Conservation (phyloP, 2,329 filamentous ascomycete species). For the Thermoascus crustaceus region DNA sequence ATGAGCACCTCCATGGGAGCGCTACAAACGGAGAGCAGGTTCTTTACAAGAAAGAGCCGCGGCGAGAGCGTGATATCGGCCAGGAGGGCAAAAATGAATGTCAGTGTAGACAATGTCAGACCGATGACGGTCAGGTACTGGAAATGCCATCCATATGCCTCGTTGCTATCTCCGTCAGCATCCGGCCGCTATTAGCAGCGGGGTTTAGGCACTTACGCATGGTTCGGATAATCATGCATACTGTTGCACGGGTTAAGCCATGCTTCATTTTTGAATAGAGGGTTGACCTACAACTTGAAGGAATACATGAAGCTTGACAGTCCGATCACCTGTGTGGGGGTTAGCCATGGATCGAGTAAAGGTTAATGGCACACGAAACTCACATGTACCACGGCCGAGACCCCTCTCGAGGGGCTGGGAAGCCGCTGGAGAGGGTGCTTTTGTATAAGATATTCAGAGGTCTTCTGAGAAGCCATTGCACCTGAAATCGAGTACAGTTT, state of each 20-base stretch:
- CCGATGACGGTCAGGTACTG: conserved; percentile 59
- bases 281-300: conserved; percentile 36
- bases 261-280: background rate
- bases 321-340: conserved; percentile 24
- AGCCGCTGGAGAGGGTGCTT: conserved; percentile 38
- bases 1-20: conserved; percentile 55
- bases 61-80: conserved; percentile 48
- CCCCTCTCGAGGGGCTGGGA: conserved; percentile 33
- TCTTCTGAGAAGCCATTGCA: conserved; percentile 7
- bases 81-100: conserved; percentile 46
- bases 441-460: conserved; percentile 14
- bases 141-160: conserved; percentile 58
- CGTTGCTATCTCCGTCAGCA: conserved; percentile 34
- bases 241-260: conserved; percentile 2
- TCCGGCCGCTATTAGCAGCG: background rate
- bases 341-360: conserved; percentile 13
- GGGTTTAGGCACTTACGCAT: conserved; percentile 31
- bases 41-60: conserved; percentile 49
- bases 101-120: conserved; percentile 46
- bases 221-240: conserved; percentile 36
- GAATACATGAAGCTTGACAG: conserved; percentile 37
- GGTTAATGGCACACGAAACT: conserved; percentile 7
- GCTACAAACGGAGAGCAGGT: conserved; percentile 48
- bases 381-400: conserved; percentile 39
- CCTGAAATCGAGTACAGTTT: background rate